Percentiles rank a stretch among this genome's conserved stretches.
Conservation (phyloP, 2,329 filamentous ascomycete species). For the Byssoonygena ceratinophila region DNA sequence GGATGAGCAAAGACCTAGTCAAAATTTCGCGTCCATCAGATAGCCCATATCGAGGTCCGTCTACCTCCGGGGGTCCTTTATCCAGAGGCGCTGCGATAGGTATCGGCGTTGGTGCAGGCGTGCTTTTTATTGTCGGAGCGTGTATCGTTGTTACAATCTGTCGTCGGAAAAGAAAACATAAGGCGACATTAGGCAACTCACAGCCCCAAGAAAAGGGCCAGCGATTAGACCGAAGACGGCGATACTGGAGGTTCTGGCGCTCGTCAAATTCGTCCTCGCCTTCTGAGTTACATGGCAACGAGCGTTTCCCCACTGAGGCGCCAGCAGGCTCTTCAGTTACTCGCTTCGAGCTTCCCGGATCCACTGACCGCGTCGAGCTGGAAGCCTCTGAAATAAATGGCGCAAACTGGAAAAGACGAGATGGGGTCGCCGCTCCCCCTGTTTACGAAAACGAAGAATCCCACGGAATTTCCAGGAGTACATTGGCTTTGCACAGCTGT, state of each 20-base stretch:
- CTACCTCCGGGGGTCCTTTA: background rate
- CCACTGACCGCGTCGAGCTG: constrained; percentile 7
- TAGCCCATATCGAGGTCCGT: constrained; percentile 9
- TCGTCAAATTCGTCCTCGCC: constrained; percentile 2
- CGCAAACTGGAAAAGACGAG: constrained; percentile 1
- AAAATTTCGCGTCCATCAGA: constrained; percentile 19
- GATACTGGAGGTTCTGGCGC: constrained; percentile 13
- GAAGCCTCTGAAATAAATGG: constrained; percentile 11
- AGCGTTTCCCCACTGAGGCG: constrained; percentile 21
- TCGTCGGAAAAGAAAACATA: constrained; percentile 2
- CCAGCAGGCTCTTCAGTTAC: constrained; percentile 19
- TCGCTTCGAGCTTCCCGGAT: constrained; percentile 18
- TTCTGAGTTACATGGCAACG: constrained; percentile 21
- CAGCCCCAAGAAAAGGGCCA: constrained; percentile 5
- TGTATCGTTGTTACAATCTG: constrained; percentile 12
- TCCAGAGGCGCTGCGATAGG: constrained; percentile 10
- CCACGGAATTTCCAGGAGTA: background rate
- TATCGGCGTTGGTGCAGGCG: constrained; percentile 12
- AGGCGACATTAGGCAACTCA: background rate
- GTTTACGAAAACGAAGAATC: background rate
- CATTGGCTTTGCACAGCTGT: background rate
- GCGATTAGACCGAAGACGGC: constrained; percentile 9
- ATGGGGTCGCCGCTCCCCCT: background rate
- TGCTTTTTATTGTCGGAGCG: constrained; percentile 6
- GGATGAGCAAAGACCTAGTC: constrained; percentile 16